Percentiles rank a stretch among this genome's conserved stretches.
Conservation (phyloP, 2,329 filamentous ascomycete genomes). For the Penicillium aurantiogriseum region DNA sequence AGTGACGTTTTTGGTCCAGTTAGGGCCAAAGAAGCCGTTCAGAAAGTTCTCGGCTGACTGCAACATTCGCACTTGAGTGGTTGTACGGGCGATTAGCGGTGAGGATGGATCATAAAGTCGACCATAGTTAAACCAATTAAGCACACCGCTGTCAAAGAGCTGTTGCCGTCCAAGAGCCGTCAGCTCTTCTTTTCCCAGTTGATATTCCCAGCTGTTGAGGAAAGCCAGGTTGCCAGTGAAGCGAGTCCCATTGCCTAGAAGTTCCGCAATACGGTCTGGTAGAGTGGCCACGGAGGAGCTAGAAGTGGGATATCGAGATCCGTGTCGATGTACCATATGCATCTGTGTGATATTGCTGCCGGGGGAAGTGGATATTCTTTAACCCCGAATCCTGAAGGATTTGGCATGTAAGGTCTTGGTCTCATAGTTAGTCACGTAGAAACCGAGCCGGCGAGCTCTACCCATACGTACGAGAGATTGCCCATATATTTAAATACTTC, state of each 20-base stretch:
- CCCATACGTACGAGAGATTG: conserved; percentile 49
- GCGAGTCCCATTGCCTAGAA: conserved; percentile 49
- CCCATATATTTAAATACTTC: conserved; percentile 72
- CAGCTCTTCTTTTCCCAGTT: conserved; percentile 68
- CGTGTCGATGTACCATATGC: conserved; percentile 71
- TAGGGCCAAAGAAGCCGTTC: conserved; percentile 73
- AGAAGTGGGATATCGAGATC: conserved; percentile 68
- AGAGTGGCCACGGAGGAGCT: conserved; percentile 56
- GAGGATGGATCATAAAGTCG: conserved; percentile 68
- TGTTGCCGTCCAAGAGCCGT: conserved; percentile 72
- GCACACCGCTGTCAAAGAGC: conserved; percentile 66
- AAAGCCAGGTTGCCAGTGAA: conserved; percentile 63
- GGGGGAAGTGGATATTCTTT: conserved; percentile 67
- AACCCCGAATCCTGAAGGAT: conserved; percentile 65
- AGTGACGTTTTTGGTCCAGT: conserved; percentile 70
- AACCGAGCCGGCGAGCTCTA: background rate
- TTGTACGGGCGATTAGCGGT: conserved; percentile 72
- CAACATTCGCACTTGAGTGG: conserved; percentile 74
- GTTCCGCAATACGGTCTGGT: conserved; percentile 58
- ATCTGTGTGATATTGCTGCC: conserved; percentile 69
- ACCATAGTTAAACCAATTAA: conserved; percentile 72
- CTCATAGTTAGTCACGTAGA: background rate
- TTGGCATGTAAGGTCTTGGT: conserved; percentile 63
- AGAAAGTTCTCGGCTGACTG: conserved; percentile 76
- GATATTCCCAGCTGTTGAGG: conserved; percentile 66